Conservation (phyloP, 148 eudicot species). For the Rheum nobile region DNA sequence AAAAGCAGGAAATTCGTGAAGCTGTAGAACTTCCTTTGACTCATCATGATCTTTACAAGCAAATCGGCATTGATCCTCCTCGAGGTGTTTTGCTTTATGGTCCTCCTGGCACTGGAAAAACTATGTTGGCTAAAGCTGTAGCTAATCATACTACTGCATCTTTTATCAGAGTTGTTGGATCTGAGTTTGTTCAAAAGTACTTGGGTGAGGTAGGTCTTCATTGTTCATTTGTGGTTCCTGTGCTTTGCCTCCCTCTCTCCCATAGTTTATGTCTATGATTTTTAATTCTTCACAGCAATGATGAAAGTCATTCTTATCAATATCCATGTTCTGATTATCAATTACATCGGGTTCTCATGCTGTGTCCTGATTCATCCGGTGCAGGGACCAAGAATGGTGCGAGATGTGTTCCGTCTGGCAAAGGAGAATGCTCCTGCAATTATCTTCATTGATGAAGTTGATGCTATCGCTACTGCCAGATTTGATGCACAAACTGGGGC, state of each 20-base stretch:
- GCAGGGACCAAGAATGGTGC: slow-evolving; percentile 93
- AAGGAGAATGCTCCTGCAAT: slow-evolving; percentile 97
- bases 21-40: slow-evolving; percentile 22
- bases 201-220: slow-evolving; percentile 67
- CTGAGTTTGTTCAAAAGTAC: slow-evolving; percentile 92
- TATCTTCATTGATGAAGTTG: slow-evolving; percentile 91
- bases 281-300: neutral
- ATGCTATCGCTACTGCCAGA: slow-evolving; percentile 93
- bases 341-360: neutral
- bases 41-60: slow-evolving; percentile 20
- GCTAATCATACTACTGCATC: slow-evolving; percentile 91
- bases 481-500: slow-evolving; percentile 99
- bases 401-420: slow-evolving; percentile 95
- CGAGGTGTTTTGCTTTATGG: slow-evolving; percentile 19
- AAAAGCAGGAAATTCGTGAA: slow-evolving; percentile 89
- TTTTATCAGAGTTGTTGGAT: slow-evolving; percentile 90
- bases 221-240: neutral
- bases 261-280: neutral
- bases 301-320: neutral
- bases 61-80: slow-evolving; percentile 20
- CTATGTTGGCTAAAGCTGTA: slow-evolving; percentile 66
- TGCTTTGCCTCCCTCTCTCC: neutral
- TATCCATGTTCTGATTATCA: neutral
- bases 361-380: neutral
- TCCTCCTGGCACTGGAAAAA: slow-evolving; percentile 13